Evolutionary conservation across 257 asterid species (phyloP).

Genomic region (Lycium barbarum): DNA sequence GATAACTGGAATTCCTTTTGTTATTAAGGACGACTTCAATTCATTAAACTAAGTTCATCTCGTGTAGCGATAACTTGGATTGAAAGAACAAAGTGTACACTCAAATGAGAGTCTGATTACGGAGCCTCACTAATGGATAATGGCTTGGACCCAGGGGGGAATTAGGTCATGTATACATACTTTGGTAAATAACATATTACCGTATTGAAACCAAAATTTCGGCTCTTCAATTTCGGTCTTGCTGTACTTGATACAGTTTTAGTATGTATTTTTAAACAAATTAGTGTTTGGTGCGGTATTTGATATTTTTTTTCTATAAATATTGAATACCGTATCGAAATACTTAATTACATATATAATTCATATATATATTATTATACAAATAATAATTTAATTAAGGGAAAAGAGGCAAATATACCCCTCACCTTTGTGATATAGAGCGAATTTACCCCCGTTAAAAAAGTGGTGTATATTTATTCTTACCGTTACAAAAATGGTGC

Average conservation of each 20-base stretch:
- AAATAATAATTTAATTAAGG: not conserved
- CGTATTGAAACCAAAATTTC: too few species aligned
- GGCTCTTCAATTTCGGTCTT: too few species aligned
- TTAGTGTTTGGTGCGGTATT: not conserved
- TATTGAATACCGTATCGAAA: too few species aligned
- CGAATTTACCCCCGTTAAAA: too few species aligned
- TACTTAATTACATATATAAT: not conserved
- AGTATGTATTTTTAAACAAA: not conserved
- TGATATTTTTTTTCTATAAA: not conserved
- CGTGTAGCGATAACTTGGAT: not conserved
- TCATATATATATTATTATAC: not conserved
- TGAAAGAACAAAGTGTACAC: not conserved
- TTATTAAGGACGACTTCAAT: not conserved
- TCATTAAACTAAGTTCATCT: not conserved
- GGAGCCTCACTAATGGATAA: not conserved
- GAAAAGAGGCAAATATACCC: too few species aligned
- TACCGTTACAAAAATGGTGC: too few species aligned
- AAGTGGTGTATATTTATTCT: too few species aligned
- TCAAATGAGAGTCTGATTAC: not conserved
- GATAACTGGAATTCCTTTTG: not conserved
- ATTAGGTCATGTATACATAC: not conserved
- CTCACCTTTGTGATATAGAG: too few species aligned
- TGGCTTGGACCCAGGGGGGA: slow-evolving; percentile 33
- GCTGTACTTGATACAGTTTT: not conserved
- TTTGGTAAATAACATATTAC: too few species aligned